Evolutionary conservation across 2,329 filamentous ascomycete species (phyloP).

Genomic region (Alternaria triticina): DNA sequence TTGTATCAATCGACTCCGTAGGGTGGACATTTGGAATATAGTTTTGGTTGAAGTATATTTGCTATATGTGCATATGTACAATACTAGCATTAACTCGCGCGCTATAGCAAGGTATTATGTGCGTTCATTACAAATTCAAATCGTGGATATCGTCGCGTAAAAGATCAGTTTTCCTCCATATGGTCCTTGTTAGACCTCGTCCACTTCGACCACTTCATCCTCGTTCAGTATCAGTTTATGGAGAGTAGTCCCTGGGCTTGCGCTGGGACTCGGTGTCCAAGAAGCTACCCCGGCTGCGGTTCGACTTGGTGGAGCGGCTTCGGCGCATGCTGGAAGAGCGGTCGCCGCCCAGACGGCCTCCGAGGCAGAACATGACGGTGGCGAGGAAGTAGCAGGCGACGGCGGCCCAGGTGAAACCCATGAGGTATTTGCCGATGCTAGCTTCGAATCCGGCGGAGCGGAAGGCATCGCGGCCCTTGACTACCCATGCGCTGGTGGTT

Average conservation of each 20-base stretch:
- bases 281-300: slow-evolving; percentile 56
- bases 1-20: background rate
- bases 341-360: slow-evolving; percentile 60
- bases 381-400: slow-evolving; percentile 71
- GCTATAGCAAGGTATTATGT: background rate
- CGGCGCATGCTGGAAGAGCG: slow-evolving; percentile 46
- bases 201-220: background rate
- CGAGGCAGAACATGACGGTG: slow-evolving; percentile 70
- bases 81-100: background rate
- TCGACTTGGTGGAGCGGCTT: slow-evolving; percentile 57
- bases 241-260: slow-evolving; percentile 19
- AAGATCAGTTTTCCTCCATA: background rate
- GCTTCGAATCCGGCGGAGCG: slow-evolving; percentile 61
- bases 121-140: slow-evolving; percentile 17
- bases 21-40: background rate
- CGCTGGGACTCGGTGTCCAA: slow-evolving; percentile 61
- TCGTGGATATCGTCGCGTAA: slow-evolving; percentile 28
- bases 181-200: background rate
- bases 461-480: slow-evolving; percentile 73
- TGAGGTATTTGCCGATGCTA: slow-evolving; percentile 69
- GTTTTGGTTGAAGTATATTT: background rate
- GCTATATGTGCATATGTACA: background rate
- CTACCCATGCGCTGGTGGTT: slow-evolving; percentile 65
- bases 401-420: slow-evolving; percentile 79
- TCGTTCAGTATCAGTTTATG: background rate